Conservation (phyloP, 2,329 filamentous ascomycete genomes). For the Trichothecium roseum region DNA sequence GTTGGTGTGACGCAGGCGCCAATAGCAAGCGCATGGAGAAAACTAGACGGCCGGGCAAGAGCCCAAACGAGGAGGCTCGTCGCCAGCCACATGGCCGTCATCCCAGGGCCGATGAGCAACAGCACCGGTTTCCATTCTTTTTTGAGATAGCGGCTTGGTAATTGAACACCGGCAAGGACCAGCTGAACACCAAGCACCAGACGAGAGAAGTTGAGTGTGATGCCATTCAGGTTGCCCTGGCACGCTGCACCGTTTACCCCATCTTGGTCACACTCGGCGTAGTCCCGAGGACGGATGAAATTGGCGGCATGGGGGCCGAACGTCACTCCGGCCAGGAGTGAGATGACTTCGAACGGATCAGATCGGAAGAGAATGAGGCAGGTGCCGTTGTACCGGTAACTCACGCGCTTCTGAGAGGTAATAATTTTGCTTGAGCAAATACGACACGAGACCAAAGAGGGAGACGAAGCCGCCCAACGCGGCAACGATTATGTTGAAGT, state of each 20-base stretch:
- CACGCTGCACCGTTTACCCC: slow-evolving; percentile 17
- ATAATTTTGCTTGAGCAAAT: slow-evolving; percentile 78
- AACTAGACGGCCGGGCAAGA: slow-evolving; percentile 58
- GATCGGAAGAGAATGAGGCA: slow-evolving; percentile 1
- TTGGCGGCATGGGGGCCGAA: slow-evolving; percentile 73
- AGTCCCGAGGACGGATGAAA: slow-evolving; percentile 65
- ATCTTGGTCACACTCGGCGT: slow-evolving; percentile 38
- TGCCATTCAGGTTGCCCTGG: slow-evolving; percentile 49
- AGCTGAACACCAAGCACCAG: slow-evolving; percentile 86
- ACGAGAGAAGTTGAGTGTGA: slow-evolving; percentile 76
- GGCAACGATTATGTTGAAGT: slow-evolving; percentile 79
- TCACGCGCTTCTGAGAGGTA: slow-evolving; percentile 83
- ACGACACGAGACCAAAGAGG: slow-evolving; percentile 83
- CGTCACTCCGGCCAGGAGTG: slow-evolving; percentile 64
- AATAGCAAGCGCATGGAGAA: slow-evolving; percentile 70
- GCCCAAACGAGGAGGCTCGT: slow-evolving; percentile 74
- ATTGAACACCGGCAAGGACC: slow-evolving; percentile 76
- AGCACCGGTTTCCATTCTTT: slow-evolving; percentile 68
- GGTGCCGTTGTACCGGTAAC: slow-evolving; percentile 21
- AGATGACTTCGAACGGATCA: slow-evolving; percentile 48
- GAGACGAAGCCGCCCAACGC: slow-evolving; percentile 80
- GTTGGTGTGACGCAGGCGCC: slow-evolving; percentile 88
- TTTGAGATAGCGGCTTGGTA: slow-evolving; percentile 72
- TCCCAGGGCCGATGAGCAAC: slow-evolving; percentile 70
- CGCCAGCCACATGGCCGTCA: slow-evolving; percentile 77